phyloP scores from a whole-genome alignment of 164 flowering plant genomes.

The Paratinospora sagittata region DNA sequence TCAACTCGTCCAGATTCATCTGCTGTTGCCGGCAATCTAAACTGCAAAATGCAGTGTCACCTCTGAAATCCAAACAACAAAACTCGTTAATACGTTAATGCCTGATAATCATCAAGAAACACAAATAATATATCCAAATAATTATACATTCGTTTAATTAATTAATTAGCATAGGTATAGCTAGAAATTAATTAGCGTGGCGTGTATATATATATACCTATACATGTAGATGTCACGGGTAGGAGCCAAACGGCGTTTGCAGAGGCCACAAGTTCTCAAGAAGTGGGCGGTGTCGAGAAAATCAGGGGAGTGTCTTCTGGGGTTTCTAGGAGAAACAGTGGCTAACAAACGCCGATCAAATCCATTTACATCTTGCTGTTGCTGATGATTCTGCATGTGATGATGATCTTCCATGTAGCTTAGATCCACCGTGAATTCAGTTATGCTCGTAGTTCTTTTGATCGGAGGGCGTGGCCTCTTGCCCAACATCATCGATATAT shows the following conservation, averaged over 20 bases:
- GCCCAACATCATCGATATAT: constrained; percentile 42
- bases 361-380: constrained; percentile 5
- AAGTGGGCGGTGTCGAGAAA: constrained; percentile 38
- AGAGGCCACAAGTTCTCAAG: constrained; percentile 52
- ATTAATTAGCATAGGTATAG: too few species aligned
- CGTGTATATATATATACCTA: constrained; percentile 37
- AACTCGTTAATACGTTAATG: not conserved
- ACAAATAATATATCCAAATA: not conserved
- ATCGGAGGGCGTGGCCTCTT: constrained; percentile 55
- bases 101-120: not conserved
- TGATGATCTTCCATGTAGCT: constrained; percentile 6
- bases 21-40: constrained; percentile 45
- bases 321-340: constrained; percentile 29
- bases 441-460: constrained; percentile 63
- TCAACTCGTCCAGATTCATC: constrained; percentile 41
- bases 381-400: constrained; percentile 17
- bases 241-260: constrained; percentile 54
- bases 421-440: constrained; percentile 50
- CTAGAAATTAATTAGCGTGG: too few species aligned
- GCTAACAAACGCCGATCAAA: constrained; percentile 25
- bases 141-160: not conserved
- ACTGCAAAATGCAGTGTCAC: constrained; percentile 52
- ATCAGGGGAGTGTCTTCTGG: constrained; percentile 31
- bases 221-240: constrained; percentile 77
- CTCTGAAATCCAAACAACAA: constrained; percentile 24